These are phyloP conservation scores for Passalora sequoiae DNA, from an alignment of 2,329 filamentous ascomycete species.

Conservation along the genomic window DNA sequence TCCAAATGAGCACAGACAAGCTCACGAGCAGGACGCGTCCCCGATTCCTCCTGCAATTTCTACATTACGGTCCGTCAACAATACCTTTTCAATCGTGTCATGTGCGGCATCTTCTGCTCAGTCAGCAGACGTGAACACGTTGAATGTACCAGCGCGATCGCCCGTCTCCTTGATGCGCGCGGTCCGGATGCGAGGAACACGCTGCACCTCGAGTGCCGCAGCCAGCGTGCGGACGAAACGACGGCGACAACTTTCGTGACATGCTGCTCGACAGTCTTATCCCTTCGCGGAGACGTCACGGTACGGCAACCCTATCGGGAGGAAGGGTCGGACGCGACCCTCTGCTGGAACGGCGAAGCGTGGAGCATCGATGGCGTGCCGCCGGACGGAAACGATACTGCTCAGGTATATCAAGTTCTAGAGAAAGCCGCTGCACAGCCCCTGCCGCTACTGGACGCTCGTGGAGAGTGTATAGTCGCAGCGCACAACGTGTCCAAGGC, in stretches of 20 bases:
- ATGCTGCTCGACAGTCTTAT: constrained; percentile 81
- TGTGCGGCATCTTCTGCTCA: constrained; percentile 36
- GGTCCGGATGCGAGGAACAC: constrained; percentile 29
- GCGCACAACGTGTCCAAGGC: constrained; percentile 10
- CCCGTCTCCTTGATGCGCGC: constrained; percentile 25
- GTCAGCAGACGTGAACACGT: constrained; percentile 24
- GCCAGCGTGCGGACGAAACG: constrained; percentile 4
- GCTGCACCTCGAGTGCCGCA: constrained; percentile 11
- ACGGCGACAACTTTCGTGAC: constrained; percentile 38
- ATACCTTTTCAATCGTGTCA: constrained; percentile 9
- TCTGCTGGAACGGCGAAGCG: constrained; percentile 98
- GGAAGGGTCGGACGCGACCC: constrained; percentile 52
- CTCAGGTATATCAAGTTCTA: constrained; percentile 60
- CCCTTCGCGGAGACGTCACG: constrained; percentile 70
- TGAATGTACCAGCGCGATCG: constrained; percentile 17
- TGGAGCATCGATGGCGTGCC: constrained; percentile 63
- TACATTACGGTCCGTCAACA: too few relatives aligned
- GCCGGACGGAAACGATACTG: constrained; percentile 74
- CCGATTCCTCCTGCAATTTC: too few relatives aligned
- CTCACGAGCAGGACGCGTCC: too few relatives aligned
- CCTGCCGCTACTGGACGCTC: constrained; percentile 1
- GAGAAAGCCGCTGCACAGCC: constrained; percentile 1
- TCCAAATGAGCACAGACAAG: too few relatives aligned
- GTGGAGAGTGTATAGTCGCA: neutral
- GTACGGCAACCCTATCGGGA: constrained; percentile 68